These are phyloP conservation scores for Penicillium paneum DNA, from an alignment of 2,329 filamentous ascomycete genomes.

Conservation along the genomic window DNA sequence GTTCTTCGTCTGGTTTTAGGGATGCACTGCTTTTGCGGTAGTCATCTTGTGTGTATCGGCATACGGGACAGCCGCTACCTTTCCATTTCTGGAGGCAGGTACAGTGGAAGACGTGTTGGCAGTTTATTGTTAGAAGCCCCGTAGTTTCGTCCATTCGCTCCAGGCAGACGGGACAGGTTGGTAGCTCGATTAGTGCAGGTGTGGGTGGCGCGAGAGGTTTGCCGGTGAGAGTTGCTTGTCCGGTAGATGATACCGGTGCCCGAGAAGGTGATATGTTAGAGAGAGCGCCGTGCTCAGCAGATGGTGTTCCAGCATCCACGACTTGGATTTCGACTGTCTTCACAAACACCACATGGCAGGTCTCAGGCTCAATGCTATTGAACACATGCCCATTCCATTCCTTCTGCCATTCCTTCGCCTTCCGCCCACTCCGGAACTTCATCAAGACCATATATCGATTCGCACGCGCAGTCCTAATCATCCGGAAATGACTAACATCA, in stretches of 20 bases:
- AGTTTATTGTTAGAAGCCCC: conserved; percentile 89
- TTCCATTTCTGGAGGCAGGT: conserved; percentile 95
- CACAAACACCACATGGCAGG: conserved; percentile 92
- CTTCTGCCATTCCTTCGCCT: conserved; percentile 74
- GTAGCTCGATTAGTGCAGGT: conserved; percentile 81
- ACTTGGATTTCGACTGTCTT: conserved; percentile 84
- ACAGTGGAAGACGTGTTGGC: conserved; percentile 97
- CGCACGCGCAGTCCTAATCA: conserved; percentile 83
- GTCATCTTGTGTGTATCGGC: conserved; percentile 75
- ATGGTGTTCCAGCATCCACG: conserved; percentile 44
- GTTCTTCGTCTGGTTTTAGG: conserved; percentile 54
- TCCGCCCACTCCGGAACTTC: conserved; percentile 77
- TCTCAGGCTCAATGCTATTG: conserved; percentile 90
- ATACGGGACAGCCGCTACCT: conserved; percentile 89
- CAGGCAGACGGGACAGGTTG: conserved; percentile 92
- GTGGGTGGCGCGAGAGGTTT: conserved; percentile 71
- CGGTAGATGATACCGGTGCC: conserved; percentile 27
- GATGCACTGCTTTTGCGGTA: conserved; percentile 47
- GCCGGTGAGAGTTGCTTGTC: conserved; percentile 49
- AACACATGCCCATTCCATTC: conserved; percentile 93
- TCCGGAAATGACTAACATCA: conserved; percentile 86
- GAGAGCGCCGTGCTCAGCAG: conserved; percentile 57
- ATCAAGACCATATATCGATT: conserved; percentile 94
- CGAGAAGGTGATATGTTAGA: conserved; percentile 28
- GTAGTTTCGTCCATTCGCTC: conserved; percentile 98